Conservation (phyloP, 2,329 filamentous ascomycete genomes). For the Lomentospora prolificans region DNA sequence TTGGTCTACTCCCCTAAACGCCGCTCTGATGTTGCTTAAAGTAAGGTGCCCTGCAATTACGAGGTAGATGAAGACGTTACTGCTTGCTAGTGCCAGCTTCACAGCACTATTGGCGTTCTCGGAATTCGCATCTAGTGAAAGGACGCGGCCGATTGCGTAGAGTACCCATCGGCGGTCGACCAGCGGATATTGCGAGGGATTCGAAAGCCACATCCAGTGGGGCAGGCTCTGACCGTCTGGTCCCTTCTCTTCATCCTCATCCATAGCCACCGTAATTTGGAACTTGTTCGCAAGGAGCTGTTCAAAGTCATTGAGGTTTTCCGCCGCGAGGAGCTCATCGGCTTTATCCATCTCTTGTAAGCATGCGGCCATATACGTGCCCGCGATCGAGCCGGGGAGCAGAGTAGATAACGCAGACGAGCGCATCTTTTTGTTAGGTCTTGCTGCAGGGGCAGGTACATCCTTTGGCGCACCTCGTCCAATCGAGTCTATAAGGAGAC, state of each 20-base stretch:
- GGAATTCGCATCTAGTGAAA: slow-evolving; percentile 41
- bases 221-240: slow-evolving; percentile 19
- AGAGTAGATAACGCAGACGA: slow-evolving; percentile 22
- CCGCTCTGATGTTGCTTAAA: slow-evolving; percentile 46
- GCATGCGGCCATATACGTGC: slow-evolving; percentile 37
- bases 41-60: slow-evolving; percentile 51
- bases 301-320: slow-evolving; percentile 40
- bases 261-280: slow-evolving; percentile 25
- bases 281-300: slow-evolving; percentile 38
- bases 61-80: slow-evolving; percentile 48
- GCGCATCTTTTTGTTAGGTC: background rate
- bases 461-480: slow-evolving; percentile 47
- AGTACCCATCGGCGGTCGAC: slow-evolving; percentile 58
- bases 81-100: slow-evolving; percentile 32
- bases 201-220: slow-evolving; percentile 42
- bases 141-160: slow-evolving; percentile 52
- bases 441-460: slow-evolving; percentile 8
- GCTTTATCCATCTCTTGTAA: slow-evolving; percentile 34
- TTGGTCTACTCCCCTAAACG: slow-evolving; percentile 40
- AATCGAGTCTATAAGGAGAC: slow-evolving; percentile 63
- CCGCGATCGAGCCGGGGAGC: slow-evolving; percentile 40
- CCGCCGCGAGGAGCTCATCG: slow-evolving; percentile 35
- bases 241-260: slow-evolving; percentile 11
- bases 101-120: slow-evolving; percentile 19
- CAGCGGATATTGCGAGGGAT: slow-evolving; percentile 35